Conservation (phyloP, 78 protist genomes). For the Chrysochromulina parva region DNA sequence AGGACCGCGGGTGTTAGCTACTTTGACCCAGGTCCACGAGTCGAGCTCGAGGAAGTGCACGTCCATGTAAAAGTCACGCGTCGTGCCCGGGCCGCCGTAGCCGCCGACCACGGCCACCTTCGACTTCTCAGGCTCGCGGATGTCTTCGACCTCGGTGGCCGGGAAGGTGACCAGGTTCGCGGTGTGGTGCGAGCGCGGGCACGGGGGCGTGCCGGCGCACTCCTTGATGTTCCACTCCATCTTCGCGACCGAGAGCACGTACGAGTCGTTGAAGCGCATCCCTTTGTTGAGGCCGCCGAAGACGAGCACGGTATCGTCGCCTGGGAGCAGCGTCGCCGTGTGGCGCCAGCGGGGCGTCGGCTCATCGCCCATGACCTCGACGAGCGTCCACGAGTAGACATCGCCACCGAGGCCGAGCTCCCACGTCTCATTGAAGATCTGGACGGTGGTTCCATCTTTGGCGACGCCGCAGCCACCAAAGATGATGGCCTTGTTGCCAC, state of each 20-base stretch:
- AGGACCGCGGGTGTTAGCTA: background rate
- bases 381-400: background rate
- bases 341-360: slow-evolving; percentile 18
- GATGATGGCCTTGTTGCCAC: background rate
- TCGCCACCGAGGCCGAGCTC: background rate
- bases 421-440: background rate
- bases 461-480: background rate
- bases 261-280: background rate
- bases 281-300: slow-evolving; percentile 2
- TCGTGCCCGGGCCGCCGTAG: slow-evolving; percentile 5
- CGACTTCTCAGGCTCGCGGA: background rate
- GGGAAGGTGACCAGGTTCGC: background rate
- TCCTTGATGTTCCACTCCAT: background rate
- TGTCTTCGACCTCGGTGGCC: background rate
- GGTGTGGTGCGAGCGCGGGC: slow-evolving; percentile 15
- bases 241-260: background rate
- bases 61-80: background rate
- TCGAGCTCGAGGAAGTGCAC: background rate
- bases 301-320: background rate
- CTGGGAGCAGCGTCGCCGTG: slow-evolving; percentile 8
- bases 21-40: background rate
- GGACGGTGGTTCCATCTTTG: background rate
- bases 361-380: background rate
- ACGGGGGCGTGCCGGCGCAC: slow-evolving; percentile 18
- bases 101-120: background rate